Conservation (phyloP, 805 yeast species). For the Hanseniaspora hatyaiensis region DNA sequence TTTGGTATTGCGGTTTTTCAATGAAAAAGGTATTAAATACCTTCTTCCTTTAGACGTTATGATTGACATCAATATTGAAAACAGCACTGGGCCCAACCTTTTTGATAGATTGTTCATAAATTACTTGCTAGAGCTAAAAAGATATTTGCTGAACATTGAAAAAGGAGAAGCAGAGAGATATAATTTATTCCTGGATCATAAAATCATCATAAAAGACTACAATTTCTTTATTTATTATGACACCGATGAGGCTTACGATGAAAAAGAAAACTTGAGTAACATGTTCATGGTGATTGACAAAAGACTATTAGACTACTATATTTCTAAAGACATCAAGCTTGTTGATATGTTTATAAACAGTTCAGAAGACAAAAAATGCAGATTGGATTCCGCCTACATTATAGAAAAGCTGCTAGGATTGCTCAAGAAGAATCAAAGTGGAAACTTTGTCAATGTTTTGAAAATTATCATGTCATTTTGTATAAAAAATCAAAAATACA, state of each 20-base stretch:
- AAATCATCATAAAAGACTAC: slow-evolving; percentile 20
- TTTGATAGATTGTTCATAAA: slow-evolving; percentile 29
- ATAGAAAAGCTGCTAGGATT: slow-evolving; percentile 21
- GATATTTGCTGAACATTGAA: slow-evolving; percentile 31
- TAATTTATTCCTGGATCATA: slow-evolving; percentile 21
- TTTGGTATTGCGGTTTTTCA: neutral
- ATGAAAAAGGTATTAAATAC: slow-evolving; percentile 10
- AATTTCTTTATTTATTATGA: slow-evolving; percentile 27
- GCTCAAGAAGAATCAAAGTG: slow-evolving; percentile 15
- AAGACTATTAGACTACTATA: slow-evolving; percentile 37
- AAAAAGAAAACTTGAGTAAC: slow-evolving; percentile 19
- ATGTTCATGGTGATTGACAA: slow-evolving; percentile 43
- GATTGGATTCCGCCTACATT: slow-evolving; percentile 33
- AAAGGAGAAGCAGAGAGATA: slow-evolving; percentile 18
- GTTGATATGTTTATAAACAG: slow-evolving; percentile 36
- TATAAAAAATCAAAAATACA: slow-evolving; percentile 18
- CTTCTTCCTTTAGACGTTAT: slow-evolving; percentile 11
- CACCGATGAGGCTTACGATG: slow-evolving; percentile 26
- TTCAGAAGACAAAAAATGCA: slow-evolving; percentile 26
- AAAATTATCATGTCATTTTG: slow-evolving; percentile 13
- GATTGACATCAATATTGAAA: neutral
- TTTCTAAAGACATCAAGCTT: slow-evolving; percentile 48
- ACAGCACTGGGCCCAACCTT: too few species aligned
- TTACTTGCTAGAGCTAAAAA: slow-evolving; percentile 40
- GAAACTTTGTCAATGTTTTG: neutral